Evolutionary conservation across 1,139 yeast genomes (phyloP), one percentile per base, ranked within the genome.

Genomic region (Scheffersomyces lignicola): DNA sequence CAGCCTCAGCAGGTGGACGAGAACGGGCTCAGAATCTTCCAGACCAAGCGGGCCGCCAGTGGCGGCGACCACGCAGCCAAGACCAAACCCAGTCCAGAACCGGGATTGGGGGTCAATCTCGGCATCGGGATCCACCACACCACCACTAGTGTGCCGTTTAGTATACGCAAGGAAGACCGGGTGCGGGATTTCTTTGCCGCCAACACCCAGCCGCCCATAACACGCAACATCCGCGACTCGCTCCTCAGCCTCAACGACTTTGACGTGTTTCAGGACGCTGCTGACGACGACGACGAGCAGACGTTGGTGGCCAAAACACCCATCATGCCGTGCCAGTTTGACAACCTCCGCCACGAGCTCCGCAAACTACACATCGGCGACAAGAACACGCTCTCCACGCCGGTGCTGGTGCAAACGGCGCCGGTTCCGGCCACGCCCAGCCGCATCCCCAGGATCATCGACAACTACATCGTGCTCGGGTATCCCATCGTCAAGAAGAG

Each of bases 71-170:
- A n/a, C 6, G 9, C 24, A 27, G 10, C 23, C 14, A 10, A 18
- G 16, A 17, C 21, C 11, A 18, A 29, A 29, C 3, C 6, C 9
- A 17, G 12, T 17, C 21, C 15, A 9, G 33, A 29, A 9, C 42
- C 40, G 34, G 61, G 64, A 3, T 42, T 54, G 22, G 72, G 74
- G 1, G 51, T 68, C 23, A 68, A 66, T 44, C 51, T 68, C n/a
- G 65, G 69, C 8, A 36, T 68, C 4, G 68, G 51, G 24, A 54
- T 67, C 3, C 8, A n/a, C 6, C 62, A 65, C 28, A 24, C 44
- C 1, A 51, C 56, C 6, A 33, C 60, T 0, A 40, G 51, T 8
- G 56, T 62, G 4, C 73, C 73, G 1, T 54, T 56, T 30, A 66
- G 73, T 42, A 56, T 65, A 15, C 49, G 52, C 29, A 64, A 64